phyloP scores from a whole-genome alignment of 768 basidiomycete genomes.

The Podaxis sp. region DNA sequence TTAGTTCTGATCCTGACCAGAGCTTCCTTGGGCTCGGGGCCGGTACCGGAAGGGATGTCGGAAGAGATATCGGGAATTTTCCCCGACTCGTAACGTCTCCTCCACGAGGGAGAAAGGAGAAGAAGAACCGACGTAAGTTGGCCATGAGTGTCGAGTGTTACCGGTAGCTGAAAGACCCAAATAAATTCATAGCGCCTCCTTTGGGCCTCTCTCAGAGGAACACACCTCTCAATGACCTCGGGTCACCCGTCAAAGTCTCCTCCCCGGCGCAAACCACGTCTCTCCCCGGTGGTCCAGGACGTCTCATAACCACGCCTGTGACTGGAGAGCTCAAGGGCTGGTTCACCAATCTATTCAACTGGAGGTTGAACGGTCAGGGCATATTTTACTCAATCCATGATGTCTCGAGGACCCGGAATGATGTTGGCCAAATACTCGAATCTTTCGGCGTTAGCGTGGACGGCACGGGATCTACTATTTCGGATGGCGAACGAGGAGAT shows the following conservation, averaged over 20 bases:
- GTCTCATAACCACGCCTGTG: constrained; percentile 60
- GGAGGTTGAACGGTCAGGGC: constrained; percentile 64
- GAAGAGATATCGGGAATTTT: constrained; percentile 42
- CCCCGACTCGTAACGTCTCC: constrained; percentile 24
- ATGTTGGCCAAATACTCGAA: constrained; percentile 64
- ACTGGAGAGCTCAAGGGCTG: constrained; percentile 87
- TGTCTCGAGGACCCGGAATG: constrained; percentile 59
- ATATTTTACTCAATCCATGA: constrained; percentile 59
- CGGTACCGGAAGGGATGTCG: constrained; percentile 44
- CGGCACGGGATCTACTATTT: constrained; percentile 27
- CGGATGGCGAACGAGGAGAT: constrained; percentile 23
- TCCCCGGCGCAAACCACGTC: constrained; percentile 23
- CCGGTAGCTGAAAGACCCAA: background rate
- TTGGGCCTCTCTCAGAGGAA: constrained; percentile 51
- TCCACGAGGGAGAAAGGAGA: constrained; percentile 42
- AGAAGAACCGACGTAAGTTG: constrained; percentile 55
- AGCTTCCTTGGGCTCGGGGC: constrained; percentile 32
- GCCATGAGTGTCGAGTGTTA: background rate
- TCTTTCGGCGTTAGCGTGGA: constrained; percentile 60
- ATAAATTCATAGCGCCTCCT: constrained; percentile 44
- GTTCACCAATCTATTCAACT: constrained; percentile 95
- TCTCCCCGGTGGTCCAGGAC: constrained; percentile 21
- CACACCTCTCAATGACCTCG: constrained; percentile 48
- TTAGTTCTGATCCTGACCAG: constrained; percentile 31
- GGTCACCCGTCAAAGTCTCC: constrained; percentile 36